Base-by-base conservation (phyloP, 2,329 filamentous ascomycete genomes). In the Fusarium dimerum region DNA sequence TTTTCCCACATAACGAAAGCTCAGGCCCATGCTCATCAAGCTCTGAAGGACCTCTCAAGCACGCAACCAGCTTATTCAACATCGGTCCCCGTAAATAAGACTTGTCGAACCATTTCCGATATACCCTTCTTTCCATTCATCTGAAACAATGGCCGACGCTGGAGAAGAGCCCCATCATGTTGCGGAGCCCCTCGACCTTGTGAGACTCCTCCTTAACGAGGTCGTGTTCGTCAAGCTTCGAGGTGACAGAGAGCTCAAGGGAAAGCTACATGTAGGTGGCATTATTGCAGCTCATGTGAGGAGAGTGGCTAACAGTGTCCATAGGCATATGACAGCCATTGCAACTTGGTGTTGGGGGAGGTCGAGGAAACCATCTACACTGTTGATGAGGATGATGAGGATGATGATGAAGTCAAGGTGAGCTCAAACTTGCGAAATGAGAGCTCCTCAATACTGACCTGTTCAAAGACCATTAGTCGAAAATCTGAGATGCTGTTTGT, bases 401-500 rank as follows among this genome's bases (percentile, higher is more conserved):
- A 95, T 15, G 88, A 91, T 18, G 87, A 93, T 52, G 84, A 84
- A 29, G 79, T 91, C 65, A 89, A 86, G 79, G 90, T 92, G 52
- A 51, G 58, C n/a, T 18, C 10, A 26, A 38, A n/a, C 9, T 36
- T 40, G 6, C 45, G 36, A 65, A 26, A 67, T 50, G 1, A 5
- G 18, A n/a, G 29, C 16, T 46, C 6, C 4, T 15, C 13, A 36
- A 12, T 11, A 36, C 32, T 36, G 10, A 36, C 32, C 13, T 36
- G 11, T 10, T 12, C 13, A 15, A 58, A 96, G 89, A 96, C 92
- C 13, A 85, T 94, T 57, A 96, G 93, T 77, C 96, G 96, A 76
- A 95, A 97, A 73, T 95, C 92, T 41, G 94, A 97, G 71, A 99
- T 99, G 94, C 78, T 99, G 17, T 99, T 99, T 71, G 93, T 99